Evolutionary conservation across 2,329 filamentous ascomycete species (phyloP), one percentile per base, ranked within the genome.

Genomic region (Aspergillus calidoustus): DNA sequence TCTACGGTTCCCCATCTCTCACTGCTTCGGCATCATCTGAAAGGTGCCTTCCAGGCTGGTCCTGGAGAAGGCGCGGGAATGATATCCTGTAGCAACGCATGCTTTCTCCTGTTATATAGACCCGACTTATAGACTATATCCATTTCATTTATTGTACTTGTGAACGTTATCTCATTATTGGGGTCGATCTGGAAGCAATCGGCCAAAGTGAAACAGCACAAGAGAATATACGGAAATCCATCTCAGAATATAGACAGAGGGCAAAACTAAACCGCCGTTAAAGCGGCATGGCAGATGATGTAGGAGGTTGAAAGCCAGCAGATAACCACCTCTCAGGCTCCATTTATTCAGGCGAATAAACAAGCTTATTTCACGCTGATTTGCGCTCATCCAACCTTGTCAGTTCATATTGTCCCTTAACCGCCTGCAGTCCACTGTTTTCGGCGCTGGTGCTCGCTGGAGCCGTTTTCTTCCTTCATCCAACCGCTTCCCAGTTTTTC

Each of bases 21-120:
- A 51, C 57, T 15, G 49, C 4, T 46, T 44, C 38, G 30, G 25
- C 25, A 28, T 28, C 25, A 28, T 46, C 38, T n/a, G 41, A 52
- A 54, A 46, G 34, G 44, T 51, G 51, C 34, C 44, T 44, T 15
- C 49, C 31, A 58, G 60, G 60, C 64, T 64, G 66, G 66, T 57
- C 59, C 64, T 51, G 53, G 56, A 50, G 49, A 23, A 54, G 59
- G 46, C 56, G 51, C 44, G 51, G 55, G 41, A 60, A 62, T 50
- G 55, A 56, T 49, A 59, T 59, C 28, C 41, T 54, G 57, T 57
- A 60, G 54, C 13, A 60, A 57, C 57, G 48, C 56, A 62, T 52
- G 22, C 31, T 22, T 50, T 60, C 3, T 51, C 38, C 41, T 51
- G 44, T 63, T 22, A 46, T 57, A 57, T 66, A 65, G 62, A 66